phyloP scores from a whole-genome alignment of 371 early-diverging fungal genomes.

The Rhizopus microsporus region DNA sequence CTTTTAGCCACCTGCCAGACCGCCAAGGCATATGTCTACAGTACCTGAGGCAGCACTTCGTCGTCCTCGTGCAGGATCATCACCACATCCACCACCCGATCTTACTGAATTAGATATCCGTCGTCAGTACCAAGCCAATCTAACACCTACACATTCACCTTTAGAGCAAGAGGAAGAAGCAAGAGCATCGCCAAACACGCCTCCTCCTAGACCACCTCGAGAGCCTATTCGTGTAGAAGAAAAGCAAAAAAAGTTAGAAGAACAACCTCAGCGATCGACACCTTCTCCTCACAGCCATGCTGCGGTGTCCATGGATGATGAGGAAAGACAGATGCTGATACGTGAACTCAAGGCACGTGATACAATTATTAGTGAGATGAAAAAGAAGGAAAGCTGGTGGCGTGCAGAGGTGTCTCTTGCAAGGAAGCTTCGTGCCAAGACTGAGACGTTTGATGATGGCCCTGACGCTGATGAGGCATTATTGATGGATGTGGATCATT shows the following conservation, averaged over 20 bases:
- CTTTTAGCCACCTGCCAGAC: constrained; percentile 28
- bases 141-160: constrained; percentile 18
- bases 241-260: neutral
- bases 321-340: constrained; percentile 30
- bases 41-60: constrained; percentile 51
- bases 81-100: constrained; percentile 42
- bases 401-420: constrained; percentile 53
- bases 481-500: constrained; percentile 39
- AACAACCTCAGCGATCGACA: neutral
- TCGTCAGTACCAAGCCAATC: constrained; percentile 24
- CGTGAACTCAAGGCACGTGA: constrained; percentile 47
- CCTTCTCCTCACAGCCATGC: constrained; percentile 1
- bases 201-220: constrained; percentile 9
- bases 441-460: constrained; percentile 32
- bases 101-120: constrained; percentile 28
- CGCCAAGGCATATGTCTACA: constrained; percentile 46
- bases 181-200: neutral
- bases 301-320: neutral
- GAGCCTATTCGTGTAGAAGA: neutral
- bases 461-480: constrained; percentile 35
- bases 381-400: constrained; percentile 58
- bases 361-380: constrained; percentile 44
- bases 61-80: constrained; percentile 46
- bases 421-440: constrained; percentile 29
- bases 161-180: neutral